These are phyloP conservation scores for Coemansia sp. DNA, from an alignment of 192 early-diverging fungal genomes.

Conservation along the genomic window DNA sequence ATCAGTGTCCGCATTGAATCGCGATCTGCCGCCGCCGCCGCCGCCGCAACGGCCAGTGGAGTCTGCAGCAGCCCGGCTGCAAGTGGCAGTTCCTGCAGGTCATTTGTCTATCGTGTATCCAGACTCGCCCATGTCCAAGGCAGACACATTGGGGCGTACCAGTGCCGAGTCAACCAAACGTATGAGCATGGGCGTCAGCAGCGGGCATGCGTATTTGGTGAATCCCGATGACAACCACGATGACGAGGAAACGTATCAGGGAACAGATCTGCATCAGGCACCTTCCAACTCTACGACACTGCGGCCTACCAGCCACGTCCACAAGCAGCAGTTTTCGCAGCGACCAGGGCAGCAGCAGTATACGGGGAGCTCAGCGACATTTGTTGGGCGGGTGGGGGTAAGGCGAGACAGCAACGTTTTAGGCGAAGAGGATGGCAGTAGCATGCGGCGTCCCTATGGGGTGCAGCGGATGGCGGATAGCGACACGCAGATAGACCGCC, in stretches of 20 bases:
- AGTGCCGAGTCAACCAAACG: conserved; percentile 39
- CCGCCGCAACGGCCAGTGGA: conserved; percentile 2
- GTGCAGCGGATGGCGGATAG: conserved; percentile 33
- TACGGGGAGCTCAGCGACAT: conserved; percentile 5
- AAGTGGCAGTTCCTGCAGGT: conserved; percentile 45
- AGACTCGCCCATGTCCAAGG: conserved; percentile 53
- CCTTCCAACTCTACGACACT: conserved; percentile 48
- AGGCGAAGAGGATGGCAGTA: conserved; percentile 1
- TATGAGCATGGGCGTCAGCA: conserved; percentile 14
- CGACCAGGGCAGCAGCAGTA: conserved; percentile 2
- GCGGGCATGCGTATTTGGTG: conserved; percentile 44
- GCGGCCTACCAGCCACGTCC: conserved; percentile 35
- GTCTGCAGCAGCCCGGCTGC: conserved; percentile 16
- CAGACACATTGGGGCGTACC: conserved; percentile 38
- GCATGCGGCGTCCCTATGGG: conserved; percentile 13
- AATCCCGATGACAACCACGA: conserved; percentile 25
- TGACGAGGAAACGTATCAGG: conserved; percentile 2
- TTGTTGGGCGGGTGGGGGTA: not conserved
- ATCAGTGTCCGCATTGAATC: conserved; percentile 5
- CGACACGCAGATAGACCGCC: conserved; percentile 26
- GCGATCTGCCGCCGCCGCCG: conserved; percentile 2
- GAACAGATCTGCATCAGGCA: conserved; percentile 29
- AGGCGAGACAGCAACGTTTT: not conserved
- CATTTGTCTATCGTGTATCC: conserved; percentile 53
- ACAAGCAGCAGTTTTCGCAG: conserved; percentile 12